phyloP scores from a whole-genome alignment of 805 yeast species.

The Brettanomyces nanus region DNA sequence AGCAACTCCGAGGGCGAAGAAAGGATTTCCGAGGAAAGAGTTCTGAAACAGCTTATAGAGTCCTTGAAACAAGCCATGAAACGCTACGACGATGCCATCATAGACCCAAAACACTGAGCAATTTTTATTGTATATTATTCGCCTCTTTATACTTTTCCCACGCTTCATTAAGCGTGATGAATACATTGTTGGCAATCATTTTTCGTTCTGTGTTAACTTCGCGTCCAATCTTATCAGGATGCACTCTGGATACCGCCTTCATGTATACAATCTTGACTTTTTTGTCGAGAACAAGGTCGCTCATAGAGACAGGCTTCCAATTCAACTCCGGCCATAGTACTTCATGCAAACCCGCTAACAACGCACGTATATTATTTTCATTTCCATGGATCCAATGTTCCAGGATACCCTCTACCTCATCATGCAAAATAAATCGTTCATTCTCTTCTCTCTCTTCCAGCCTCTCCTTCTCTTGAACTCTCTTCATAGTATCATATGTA shows the following conservation, averaged over 20 bases:
- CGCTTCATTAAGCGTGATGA: slow-evolving; percentile 73
- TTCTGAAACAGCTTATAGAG: slow-evolving; percentile 35
- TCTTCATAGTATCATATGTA: slow-evolving; percentile 36
- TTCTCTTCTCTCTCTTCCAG: slow-evolving; percentile 41
- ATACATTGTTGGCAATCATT: slow-evolving; percentile 82
- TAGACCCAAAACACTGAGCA: slow-evolving; percentile 13
- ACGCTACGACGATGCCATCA: slow-evolving; percentile 35
- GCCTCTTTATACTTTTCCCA: slow-evolving; percentile 74
- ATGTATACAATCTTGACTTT: slow-evolving; percentile 79
- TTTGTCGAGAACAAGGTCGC: slow-evolving; percentile 80
- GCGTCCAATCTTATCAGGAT: slow-evolving; percentile 74
- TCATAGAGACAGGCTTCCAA: slow-evolving; percentile 59
- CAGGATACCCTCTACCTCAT: slow-evolving; percentile 47
- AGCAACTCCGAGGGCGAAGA: slow-evolving; percentile 12
- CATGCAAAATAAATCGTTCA: slow-evolving; percentile 56
- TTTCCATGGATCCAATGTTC: slow-evolving; percentile 65
- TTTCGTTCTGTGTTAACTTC: slow-evolving; percentile 57
- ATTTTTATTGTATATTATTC: no score
- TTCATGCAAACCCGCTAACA: slow-evolving; percentile 59
- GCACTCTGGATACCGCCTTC: slow-evolving; percentile 72
- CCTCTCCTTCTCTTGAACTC: slow-evolving; percentile 40
- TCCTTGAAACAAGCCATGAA: slow-evolving; percentile 40
- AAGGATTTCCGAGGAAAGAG: slow-evolving; percentile 9
- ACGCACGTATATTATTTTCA: slow-evolving; percentile 71
- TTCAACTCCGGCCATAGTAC: slow-evolving; percentile 60